A percentile compares a stretch with the other conserved stretches of the same genome.
These are phyloP conservation scores for Ophiostoma angusticollis DNA, from an alignment of 2,329 filamentous ascomycete species.

Conservation along the genomic window DNA sequence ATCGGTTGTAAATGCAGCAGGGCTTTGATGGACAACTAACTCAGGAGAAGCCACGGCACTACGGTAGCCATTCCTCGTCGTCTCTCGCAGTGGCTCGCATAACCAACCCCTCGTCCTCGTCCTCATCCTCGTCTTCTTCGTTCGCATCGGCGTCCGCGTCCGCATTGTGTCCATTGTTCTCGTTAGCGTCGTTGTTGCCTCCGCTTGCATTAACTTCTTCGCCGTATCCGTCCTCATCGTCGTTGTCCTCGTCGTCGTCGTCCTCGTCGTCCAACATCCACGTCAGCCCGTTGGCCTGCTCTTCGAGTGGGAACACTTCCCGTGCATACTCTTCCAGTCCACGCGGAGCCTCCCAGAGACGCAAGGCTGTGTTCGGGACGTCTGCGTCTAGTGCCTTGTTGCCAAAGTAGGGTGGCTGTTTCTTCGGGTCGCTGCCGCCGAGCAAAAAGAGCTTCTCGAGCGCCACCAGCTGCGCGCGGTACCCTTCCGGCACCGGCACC, in stretches of 20 bases:
- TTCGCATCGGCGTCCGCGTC: slow-evolving; percentile 21
- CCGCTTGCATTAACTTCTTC: slow-evolving; percentile 31
- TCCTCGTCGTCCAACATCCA: slow-evolving; percentile 62
- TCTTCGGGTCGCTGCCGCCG: slow-evolving; percentile 36
- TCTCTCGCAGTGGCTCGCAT: slow-evolving; percentile 45
- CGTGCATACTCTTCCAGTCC: slow-evolving; percentile 88
- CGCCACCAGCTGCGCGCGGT: slow-evolving; percentile 72
- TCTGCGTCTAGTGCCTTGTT: slow-evolving; percentile 42
- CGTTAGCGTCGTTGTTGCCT: neutral
- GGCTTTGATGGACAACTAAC: neutral
- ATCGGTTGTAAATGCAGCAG: neutral
- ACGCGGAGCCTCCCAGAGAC: slow-evolving; percentile 83
- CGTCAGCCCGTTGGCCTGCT: slow-evolving; percentile 81
- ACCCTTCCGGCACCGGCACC: slow-evolving; percentile 76
- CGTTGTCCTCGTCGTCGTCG: slow-evolving; percentile 25
- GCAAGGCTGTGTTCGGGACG: slow-evolving; percentile 62
- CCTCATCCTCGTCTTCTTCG: slow-evolving; percentile 31
- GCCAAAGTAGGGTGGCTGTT: slow-evolving; percentile 53
- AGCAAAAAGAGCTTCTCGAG: slow-evolving; percentile 47
- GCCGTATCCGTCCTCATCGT: slow-evolving; percentile 37
- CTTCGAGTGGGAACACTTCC: slow-evolving; percentile 88
- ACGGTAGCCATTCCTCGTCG: slow-evolving; percentile 49
- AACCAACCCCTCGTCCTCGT: slow-evolving; percentile 43
- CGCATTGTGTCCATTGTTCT: slow-evolving; percentile 1
- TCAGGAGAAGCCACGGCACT: slow-evolving; percentile 4